Evolutionary conservation across 2,329 filamentous ascomycete species (phyloP).

Genomic region (Colletotrichum coccodes): DNA sequence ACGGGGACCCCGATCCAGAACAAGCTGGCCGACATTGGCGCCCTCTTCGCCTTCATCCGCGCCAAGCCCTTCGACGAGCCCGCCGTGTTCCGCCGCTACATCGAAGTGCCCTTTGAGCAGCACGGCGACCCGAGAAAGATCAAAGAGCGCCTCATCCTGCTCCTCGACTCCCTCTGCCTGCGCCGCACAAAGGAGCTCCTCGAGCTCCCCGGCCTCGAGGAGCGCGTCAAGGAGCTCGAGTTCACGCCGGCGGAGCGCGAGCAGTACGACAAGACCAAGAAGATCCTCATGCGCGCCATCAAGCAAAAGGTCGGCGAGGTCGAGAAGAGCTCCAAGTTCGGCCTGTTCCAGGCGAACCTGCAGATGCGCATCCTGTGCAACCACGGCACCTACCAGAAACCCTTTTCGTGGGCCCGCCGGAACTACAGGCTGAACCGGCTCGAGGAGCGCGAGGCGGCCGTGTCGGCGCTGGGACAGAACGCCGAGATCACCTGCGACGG

Average conservation of each 20-base stretch:
- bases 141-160: conserved; percentile 43
- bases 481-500: conserved; percentile 40
- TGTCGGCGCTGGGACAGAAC: conserved; percentile 35
- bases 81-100: conserved; percentile 52
- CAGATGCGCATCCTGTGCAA: conserved; percentile 60
- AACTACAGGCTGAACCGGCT: conserved; percentile 23
- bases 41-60: conserved; percentile 59
- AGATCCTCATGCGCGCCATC: conserved; percentile 50
- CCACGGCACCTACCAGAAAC: conserved; percentile 59
- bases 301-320: conserved; percentile 46
- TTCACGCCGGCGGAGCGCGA: conserved; percentile 43
- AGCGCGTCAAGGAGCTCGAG: conserved; percentile 38
- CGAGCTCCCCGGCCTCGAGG: conserved; percentile 42
- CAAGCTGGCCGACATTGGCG: conserved; percentile 59
- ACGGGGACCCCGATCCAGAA: conserved; percentile 67
- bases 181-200: conserved; percentile 53
- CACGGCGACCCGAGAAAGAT: conserved; percentile 30
- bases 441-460: conserved; percentile 45
- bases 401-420: conserved; percentile 52
- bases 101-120: conserved; percentile 51
- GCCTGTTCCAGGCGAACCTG: conserved; percentile 56
- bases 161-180: conserved; percentile 51
- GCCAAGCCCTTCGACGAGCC: conserved; percentile 52
- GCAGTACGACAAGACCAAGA: conserved; percentile 48
- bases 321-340: conserved; percentile 49